These are phyloP conservation scores for Monilinia fructicola DNA, from an alignment of 2,329 filamentous ascomycete species.

Conservation along the genomic window DNA sequence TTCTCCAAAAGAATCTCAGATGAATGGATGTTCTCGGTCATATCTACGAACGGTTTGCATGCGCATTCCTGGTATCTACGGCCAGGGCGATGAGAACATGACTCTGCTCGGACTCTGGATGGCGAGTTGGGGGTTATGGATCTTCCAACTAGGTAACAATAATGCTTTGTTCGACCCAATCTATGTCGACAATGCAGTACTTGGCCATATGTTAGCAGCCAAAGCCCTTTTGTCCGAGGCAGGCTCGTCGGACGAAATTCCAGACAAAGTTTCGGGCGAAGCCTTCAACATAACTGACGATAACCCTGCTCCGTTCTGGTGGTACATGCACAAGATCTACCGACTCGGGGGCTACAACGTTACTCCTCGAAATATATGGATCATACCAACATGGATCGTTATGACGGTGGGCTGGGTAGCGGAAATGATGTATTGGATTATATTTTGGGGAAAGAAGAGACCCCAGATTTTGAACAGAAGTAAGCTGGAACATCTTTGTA, in stretches of 20 bases:
- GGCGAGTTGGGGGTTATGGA: not conserved
- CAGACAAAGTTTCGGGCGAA: not conserved
- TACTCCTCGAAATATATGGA: not conserved
- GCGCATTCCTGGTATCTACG: not conserved
- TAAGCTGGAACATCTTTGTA: constrained; percentile 2
- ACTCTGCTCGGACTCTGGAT: not conserved
- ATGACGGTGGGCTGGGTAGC: not conserved
- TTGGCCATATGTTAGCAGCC: not conserved
- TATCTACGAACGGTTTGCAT: not conserved
- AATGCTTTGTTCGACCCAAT: not conserved
- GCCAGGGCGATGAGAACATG: not conserved
- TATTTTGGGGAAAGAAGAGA: not conserved
- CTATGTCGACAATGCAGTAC: not conserved
- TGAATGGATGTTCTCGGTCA: not conserved
- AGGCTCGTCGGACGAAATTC: not conserved
- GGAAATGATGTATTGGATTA: not conserved
- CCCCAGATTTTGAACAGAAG: not conserved
- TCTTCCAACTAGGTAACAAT: not conserved
- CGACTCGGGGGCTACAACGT: not conserved
- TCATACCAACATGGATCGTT: not conserved
- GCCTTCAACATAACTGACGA: not conserved
- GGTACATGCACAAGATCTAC: not conserved
- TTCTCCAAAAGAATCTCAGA: not conserved
- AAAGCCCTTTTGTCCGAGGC: not conserved
- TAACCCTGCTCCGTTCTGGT: not conserved